A percentile compares a stretch with the other conserved stretches of the same genome.
Conservation (phyloP, 129 eudicot genomes). For the Flaveria robusta region DNA sequence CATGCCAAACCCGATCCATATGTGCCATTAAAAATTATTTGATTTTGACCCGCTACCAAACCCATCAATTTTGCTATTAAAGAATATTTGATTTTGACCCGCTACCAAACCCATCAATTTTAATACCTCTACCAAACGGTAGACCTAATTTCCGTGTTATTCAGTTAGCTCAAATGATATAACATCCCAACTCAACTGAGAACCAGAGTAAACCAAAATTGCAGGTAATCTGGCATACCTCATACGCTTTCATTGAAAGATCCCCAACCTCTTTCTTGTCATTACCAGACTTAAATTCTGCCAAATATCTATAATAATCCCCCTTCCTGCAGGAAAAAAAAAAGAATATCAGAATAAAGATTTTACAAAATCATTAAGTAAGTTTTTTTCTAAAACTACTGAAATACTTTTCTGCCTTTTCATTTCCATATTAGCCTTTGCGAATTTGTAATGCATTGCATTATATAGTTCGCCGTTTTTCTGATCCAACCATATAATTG, state of each 20-base stretch:
- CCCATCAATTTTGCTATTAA: neutral
- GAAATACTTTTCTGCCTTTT: conserved; percentile 18
- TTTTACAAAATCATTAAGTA: neutral
- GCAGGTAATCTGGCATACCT: conserved; percentile 35
- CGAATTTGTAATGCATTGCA: neutral
- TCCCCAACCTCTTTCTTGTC: conserved; percentile 66
- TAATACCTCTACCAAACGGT: neutral
- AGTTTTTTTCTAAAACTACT: neutral
- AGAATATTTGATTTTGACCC: neutral
- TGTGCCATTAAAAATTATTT: neutral
- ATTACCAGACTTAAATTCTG: conserved; percentile 56
- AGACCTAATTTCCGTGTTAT: neutral
- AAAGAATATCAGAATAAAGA: neutral
- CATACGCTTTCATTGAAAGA: conserved; percentile 61
- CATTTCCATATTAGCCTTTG: conserved; percentile 16
- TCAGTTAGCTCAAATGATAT: neutral
- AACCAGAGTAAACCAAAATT: neutral
- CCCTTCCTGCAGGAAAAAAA: conserved; percentile 55
- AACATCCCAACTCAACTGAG: neutral
- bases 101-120: neutral
- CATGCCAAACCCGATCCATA: neutral
- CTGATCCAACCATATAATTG: neutral
- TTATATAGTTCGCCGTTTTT: neutral
- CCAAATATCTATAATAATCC: conserved; percentile 60
- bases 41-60: neutral